Conservation (phyloP, 2,329 filamentous ascomycete genomes). For the Didymella arachidicola region DNA sequence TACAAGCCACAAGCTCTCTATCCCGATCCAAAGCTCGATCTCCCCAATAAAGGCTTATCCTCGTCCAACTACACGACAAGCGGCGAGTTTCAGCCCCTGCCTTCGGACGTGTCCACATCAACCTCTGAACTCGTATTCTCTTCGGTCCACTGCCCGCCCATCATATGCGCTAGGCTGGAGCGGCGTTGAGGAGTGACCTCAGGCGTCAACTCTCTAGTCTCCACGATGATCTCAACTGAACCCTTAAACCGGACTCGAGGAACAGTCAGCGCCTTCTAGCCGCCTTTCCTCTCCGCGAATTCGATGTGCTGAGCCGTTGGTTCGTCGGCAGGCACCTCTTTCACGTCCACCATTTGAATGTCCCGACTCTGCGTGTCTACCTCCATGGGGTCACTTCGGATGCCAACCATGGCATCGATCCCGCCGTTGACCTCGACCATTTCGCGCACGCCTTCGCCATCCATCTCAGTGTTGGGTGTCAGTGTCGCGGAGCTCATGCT, state of each 20-base stretch:
- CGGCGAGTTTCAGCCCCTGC: no score
- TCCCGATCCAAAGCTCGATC: background rate
- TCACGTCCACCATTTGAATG: slow-evolving; percentile 38
- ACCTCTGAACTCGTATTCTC: no score
- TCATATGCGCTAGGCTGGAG: background rate
- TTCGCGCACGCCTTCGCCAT: slow-evolving; percentile 31
- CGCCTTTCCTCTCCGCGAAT: slow-evolving; percentile 36
- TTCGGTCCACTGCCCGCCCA: slow-evolving; percentile 2
- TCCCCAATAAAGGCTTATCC: background rate
- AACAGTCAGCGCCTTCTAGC: slow-evolving; percentile 11
- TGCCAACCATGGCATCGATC: slow-evolving; percentile 30
- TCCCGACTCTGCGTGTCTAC: slow-evolving; percentile 18
- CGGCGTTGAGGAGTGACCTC: background rate
- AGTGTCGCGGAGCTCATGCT: slow-evolving; percentile 40
- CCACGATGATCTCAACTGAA: background rate
- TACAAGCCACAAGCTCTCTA: background rate
- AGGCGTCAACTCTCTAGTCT: background rate
- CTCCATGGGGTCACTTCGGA: slow-evolving; percentile 27
- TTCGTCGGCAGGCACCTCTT: slow-evolving; percentile 27
- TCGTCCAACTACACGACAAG: background rate
- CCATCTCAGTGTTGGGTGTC: slow-evolving; percentile 47
- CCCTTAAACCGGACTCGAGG: background rate
- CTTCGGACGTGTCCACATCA: no score
- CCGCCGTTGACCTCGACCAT: slow-evolving; percentile 40
- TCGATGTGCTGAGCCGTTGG: slow-evolving; percentile 35